Percentiles rank a stretch among this genome's conserved stretches.
phyloP scores from a whole-genome alignment of 208 protist species.

The Leishmania tarentolae region DNA sequence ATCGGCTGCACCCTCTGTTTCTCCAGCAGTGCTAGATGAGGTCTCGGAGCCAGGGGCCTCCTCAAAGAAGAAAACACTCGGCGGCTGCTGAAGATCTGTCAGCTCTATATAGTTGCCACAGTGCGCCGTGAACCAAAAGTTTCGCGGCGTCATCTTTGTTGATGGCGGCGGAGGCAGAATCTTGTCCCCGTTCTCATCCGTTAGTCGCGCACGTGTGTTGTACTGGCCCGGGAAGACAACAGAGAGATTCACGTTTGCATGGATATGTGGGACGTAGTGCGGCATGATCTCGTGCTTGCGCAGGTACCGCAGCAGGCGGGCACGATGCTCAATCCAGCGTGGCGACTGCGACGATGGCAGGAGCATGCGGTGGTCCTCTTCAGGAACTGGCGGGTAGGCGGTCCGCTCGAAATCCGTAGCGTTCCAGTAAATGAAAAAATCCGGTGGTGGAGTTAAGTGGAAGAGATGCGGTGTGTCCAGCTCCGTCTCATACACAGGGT shows the following conservation, averaged over 20 bases:
- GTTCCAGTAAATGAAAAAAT: slow-evolving; percentile 93
- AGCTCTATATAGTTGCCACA: slow-evolving; percentile 93
- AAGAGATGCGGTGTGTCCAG: slow-evolving; percentile 90
- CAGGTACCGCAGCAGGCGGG: slow-evolving; percentile 60
- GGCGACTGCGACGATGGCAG: slow-evolving; percentile 41
- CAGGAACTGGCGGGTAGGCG: slow-evolving; percentile 66
- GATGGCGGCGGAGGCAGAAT: slow-evolving; percentile 57
- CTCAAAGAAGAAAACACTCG: slow-evolving; percentile 79
- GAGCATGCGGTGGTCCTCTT: slow-evolving; percentile 75
- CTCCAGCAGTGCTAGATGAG: background rate
- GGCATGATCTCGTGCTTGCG: slow-evolving; percentile 86
- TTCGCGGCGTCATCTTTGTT: slow-evolving; percentile 56
- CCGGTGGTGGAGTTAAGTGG: slow-evolving; percentile 79
- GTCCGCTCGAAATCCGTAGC: slow-evolving; percentile 82
- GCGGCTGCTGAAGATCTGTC: slow-evolving; percentile 81
- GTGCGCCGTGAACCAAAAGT: slow-evolving; percentile 93
- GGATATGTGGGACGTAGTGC: slow-evolving; percentile 67
- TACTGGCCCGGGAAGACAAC: slow-evolving; percentile 83
- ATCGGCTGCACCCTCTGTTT: background rate
- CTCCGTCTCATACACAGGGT: slow-evolving; percentile 89
- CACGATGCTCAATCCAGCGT: slow-evolving; percentile 64
- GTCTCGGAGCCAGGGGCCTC: slow-evolving; percentile 8
- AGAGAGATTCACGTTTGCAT: slow-evolving; percentile 81
- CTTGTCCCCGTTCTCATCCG: slow-evolving; percentile 59
- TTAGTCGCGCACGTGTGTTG: slow-evolving; percentile 45